These are phyloP conservation scores for Aspergillus diversus DNA, from an alignment of 495 filamentous ascomycete genomes.

Conservation along the genomic window DNA sequence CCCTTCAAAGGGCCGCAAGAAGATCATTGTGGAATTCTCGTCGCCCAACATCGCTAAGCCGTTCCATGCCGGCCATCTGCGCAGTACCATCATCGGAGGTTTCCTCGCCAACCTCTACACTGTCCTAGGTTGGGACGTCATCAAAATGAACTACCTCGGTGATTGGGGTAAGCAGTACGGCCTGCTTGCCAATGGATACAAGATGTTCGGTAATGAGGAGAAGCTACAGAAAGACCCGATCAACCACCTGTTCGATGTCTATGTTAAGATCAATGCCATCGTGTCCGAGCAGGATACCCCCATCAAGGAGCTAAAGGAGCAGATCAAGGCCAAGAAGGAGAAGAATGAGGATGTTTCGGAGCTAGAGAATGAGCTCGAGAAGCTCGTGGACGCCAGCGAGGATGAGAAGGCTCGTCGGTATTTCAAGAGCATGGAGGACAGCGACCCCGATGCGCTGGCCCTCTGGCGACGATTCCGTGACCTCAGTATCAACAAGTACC, in stretches of 20 bases:
- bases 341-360: conserved; percentile 50
- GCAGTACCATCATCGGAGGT: conserved; percentile 76
- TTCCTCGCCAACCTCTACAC: conserved; percentile 72
- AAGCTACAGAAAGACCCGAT: conserved; percentile 64
- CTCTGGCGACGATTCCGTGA: conserved; percentile 89
- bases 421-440: conserved; percentile 91
- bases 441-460: conserved; percentile 73
- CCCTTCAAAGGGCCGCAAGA: conserved; percentile 71
- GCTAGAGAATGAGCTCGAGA: conserved; percentile 53
- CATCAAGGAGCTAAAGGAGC: conserved; percentile 60
- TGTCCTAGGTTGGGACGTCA: conserved; percentile 71
- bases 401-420: conserved; percentile 73
- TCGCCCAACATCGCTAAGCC: conserved; percentile 78
- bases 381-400: conserved; percentile 57
- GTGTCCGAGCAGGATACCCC: conserved; percentile 55
- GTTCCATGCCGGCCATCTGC: conserved; percentile 73
- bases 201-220: conserved; percentile 65
- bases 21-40: conserved; percentile 72
- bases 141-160: conserved; percentile 74
- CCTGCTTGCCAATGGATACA: conserved; percentile 68
- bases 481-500: conserved; percentile 84
- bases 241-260: conserved; percentile 70
- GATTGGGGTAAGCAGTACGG: conserved; percentile 82
- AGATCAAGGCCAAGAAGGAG: conserved; percentile 56
- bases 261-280: conserved; percentile 64